Percentiles rank a stretch among this genome's conserved stretches.
Conservation (phyloP, 345 rosid genomes). For the Rhizophora apiculata region DNA sequence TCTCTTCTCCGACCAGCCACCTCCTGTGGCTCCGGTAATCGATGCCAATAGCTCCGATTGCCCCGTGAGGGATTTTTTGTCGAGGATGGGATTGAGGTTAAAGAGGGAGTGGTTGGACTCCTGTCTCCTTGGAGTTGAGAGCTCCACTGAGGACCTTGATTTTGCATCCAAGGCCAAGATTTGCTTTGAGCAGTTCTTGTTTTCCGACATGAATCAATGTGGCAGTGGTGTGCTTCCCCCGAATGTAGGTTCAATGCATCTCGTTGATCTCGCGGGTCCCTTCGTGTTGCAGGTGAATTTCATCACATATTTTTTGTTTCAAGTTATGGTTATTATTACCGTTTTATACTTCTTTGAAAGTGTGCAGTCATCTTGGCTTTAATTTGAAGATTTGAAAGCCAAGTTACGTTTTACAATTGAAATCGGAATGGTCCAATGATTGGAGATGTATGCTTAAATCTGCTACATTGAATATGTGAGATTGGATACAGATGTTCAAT, state of each 20-base stretch:
- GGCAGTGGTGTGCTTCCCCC: slow-evolving; percentile 81
- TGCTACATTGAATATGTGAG: too few relatives aligned
- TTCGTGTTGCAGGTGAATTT: slow-evolving; percentile 73
- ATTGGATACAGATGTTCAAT: too few relatives aligned
- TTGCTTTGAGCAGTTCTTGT: slow-evolving; percentile 67
- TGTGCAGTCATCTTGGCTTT: background rate
- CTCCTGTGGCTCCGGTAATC: slow-evolving; percentile 8
- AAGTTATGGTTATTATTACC: background rate
- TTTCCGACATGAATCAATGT: slow-evolving; percentile 72
- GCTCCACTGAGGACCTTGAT: slow-evolving; percentile 44
- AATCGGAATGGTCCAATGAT: too few relatives aligned
- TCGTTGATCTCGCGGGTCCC: slow-evolving; percentile 76
- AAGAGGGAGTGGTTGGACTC: slow-evolving; percentile 66
- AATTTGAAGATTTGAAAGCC: too few relatives aligned
- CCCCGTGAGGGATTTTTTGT: slow-evolving; percentile 45
- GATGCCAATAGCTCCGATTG: slow-evolving; percentile 25
- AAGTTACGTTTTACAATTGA: too few relatives aligned
- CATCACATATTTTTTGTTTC: background rate
- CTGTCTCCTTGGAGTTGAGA: slow-evolving; percentile 48
- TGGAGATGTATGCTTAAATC: too few relatives aligned
- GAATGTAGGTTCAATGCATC: slow-evolving; percentile 61
- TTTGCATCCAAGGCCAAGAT: slow-evolving; percentile 61
- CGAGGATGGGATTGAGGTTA: slow-evolving; percentile 57
- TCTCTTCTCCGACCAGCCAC: slow-evolving; percentile 15
- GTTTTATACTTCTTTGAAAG: background rate